These are phyloP conservation scores for Trichomonascaceae sp. DNA, from an alignment of 1,139 yeast species.

Conservation along the genomic window DNA sequence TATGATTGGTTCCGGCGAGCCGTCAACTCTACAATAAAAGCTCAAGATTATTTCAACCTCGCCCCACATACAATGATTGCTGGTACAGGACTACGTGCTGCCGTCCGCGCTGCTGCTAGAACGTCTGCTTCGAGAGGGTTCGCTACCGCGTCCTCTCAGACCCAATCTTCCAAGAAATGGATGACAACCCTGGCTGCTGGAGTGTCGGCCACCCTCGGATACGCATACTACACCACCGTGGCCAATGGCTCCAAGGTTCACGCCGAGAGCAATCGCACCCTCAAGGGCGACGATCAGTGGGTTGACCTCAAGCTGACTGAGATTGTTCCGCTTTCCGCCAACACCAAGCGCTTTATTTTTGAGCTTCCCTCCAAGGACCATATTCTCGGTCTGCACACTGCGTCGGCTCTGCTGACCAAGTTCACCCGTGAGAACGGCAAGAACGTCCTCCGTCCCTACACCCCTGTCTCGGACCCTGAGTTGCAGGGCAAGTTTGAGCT, in stretches of 20 bases:
- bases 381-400: conserved; percentile 65
- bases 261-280: conserved; percentile 29
- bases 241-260: conserved; percentile 13
- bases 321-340: conserved; percentile 39
- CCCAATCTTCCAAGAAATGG: too few relatives aligned
- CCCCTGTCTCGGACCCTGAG: conserved; percentile 68
- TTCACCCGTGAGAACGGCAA: conserved; percentile 64
- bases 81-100: too few relatives aligned
- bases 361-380: conserved; percentile 56
- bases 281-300: conserved; percentile 58
- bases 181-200: conserved; percentile 14
- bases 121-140: too few relatives aligned
- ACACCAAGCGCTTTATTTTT: conserved; percentile 55
- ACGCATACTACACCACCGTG: conserved; percentile 15
- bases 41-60: too few relatives aligned
- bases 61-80: too few relatives aligned
- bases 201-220: conserved; percentile 20
- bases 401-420: conserved; percentile 73
- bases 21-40: too few relatives aligned
- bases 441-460: conserved; percentile 91
- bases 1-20: too few relatives aligned
- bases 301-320: conserved; percentile 60
- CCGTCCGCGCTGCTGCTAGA: too few relatives aligned
- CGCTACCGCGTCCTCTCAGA: too few relatives aligned
- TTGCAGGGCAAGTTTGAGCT: conserved; percentile 66